Base-by-base conservation (phyloP, 2,329 filamentous ascomycete species). In the Penicillium sp. region DNA sequence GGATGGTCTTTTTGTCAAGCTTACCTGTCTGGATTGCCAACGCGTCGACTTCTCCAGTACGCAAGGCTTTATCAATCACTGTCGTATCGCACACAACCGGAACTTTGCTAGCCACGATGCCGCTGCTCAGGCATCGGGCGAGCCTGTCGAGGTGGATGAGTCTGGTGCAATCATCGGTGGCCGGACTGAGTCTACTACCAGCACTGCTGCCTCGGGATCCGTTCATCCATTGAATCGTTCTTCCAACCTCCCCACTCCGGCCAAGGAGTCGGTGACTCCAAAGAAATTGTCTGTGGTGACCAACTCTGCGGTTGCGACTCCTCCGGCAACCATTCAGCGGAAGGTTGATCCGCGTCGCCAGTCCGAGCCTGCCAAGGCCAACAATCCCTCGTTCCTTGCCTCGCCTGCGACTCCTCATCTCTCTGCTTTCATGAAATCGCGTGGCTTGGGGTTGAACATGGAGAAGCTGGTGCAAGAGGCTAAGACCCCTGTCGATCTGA, bases 41-140 rank as follows among this genome's bases (percentile, higher is more conserved):
- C 85, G 93, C 62, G 90, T 91, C 72, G 91, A 97, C 73, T 98
- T 98, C 70, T 93, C 90, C 55, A 98, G 93, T 77, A 96, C 93
- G 0, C 95, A 98, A 75, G 95, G 95, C n/a, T 98, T 63, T 77
- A 95, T 99, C 78, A 99, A 99, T 71, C 95, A 99, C 72, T 98
- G 93, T 73, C 91, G 95, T 56, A 98, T 99, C 67, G 92, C 93
- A 26, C 95, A 99, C 77, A 90, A 89, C 71, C 85, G 91, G 57
- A 92, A 96, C 62, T 98, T 93, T 80, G 93, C 96, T 77, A 97
- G 91, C 67, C 95, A 99, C 70, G 93, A 98, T 73, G 91, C 93
- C 69, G 95, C 95, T 60, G 95, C 93, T 33, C 83, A 93, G 55
- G 89, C 90, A 58, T 96, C 91, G 66, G 95, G 95, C 52, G 88